A percentile compares a stretch with the other conserved stretches of the same genome.
Conservation (phyloP, 2,329 filamentous ascomycete genomes). For the Cylindrodendrum hubeiense region DNA sequence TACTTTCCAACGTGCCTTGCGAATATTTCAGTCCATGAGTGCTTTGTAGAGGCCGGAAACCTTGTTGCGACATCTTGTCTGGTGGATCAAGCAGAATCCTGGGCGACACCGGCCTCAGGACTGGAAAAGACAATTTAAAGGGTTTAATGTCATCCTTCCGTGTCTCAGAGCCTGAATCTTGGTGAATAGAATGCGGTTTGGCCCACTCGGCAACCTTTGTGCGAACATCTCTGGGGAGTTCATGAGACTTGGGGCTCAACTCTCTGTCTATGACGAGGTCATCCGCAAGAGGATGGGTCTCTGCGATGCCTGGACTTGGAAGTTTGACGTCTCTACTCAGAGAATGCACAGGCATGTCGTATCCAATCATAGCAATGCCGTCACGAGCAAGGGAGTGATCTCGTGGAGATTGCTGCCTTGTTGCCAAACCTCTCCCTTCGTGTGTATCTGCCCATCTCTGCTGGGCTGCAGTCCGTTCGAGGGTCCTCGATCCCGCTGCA, state of each 20-base stretch:
- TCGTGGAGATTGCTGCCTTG: constrained; percentile 2
- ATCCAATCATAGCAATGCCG: constrained; percentile 16
- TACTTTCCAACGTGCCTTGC: too few species aligned
- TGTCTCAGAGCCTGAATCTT: constrained; percentile 14
- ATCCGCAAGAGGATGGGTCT: constrained; percentile 28
- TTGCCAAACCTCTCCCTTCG: neutral
- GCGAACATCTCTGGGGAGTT: constrained; percentile 32
- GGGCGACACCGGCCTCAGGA: neutral
- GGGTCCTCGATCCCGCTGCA: constrained; percentile 35
- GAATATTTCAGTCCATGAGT: neutral
- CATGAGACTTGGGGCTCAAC: constrained; percentile 36
- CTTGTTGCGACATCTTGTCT: neutral
- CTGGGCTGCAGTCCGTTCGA: constrained; percentile 11
- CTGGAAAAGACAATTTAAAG: constrained; percentile 5
- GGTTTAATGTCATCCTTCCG: constrained; percentile 8
- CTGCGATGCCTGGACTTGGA: constrained; percentile 9
- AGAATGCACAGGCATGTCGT: constrained; percentile 24
- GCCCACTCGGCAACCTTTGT: constrained; percentile 29
- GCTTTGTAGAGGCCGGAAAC: neutral
- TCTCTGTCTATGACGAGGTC: constrained; percentile 30
- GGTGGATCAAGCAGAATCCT: neutral
- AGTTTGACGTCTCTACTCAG: constrained; percentile 28
- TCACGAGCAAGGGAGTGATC: constrained; percentile 33
- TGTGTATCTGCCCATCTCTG: constrained; percentile 12
- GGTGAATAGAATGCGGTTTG: constrained; percentile 26